Conservation (phyloP, 306 rosid species). For the Malus sieversii region DNA sequence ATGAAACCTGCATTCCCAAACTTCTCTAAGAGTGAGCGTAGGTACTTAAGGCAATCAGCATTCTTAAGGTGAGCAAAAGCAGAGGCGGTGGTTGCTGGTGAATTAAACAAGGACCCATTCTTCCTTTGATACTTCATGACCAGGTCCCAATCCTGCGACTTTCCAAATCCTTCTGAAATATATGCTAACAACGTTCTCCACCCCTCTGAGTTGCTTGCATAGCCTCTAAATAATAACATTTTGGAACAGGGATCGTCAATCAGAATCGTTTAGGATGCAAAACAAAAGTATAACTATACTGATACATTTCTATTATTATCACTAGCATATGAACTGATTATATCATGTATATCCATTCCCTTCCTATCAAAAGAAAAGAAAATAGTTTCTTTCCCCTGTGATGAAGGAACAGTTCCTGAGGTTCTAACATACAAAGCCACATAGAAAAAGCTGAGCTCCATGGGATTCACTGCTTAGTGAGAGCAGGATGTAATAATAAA, state of each 20-base stretch:
- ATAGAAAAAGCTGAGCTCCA: background rate
- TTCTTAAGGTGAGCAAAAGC: conserved; percentile 48
- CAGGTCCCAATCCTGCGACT: conserved; percentile 48
- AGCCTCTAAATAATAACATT: conserved; percentile 28
- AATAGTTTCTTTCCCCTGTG: background rate
- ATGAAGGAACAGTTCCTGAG: background rate
- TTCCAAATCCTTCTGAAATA: conserved; percentile 62
- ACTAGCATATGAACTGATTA: background rate
- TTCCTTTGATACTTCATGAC: conserved; percentile 67
- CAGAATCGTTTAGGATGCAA: background rate
- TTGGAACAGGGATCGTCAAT: background rate
- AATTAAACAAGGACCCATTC: conserved; percentile 75
- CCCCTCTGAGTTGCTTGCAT: conserved; percentile 49
- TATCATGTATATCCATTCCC: background rate
- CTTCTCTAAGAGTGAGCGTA: conserved; percentile 43
- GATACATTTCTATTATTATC: background rate
- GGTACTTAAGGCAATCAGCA: conserved; percentile 57
- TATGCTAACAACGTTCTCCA: conserved; percentile 66
- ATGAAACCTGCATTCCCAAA: conserved; percentile 61
- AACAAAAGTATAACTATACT: background rate
- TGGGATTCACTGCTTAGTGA: background rate
- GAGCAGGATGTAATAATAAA: background rate
- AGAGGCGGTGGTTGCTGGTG: conserved; percentile 80
- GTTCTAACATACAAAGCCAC: background rate
- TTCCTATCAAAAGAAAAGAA: background rate